Evolutionary conservation across 495 filamentous ascomycete species (phyloP).

Genomic region (Penicillium argentinense): DNA sequence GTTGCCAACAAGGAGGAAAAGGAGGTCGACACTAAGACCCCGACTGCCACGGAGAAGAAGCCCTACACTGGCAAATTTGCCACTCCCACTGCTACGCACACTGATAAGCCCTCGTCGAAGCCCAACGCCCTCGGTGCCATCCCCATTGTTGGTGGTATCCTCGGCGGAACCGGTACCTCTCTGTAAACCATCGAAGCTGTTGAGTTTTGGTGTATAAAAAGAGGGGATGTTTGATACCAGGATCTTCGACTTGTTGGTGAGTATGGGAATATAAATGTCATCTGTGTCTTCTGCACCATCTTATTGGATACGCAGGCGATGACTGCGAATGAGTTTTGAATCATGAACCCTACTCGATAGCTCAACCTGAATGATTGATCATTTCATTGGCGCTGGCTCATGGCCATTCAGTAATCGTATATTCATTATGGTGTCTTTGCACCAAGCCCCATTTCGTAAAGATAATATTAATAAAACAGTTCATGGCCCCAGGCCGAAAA

Average conservation of each 20-base stretch:
- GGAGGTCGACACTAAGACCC: conserved; percentile 2
- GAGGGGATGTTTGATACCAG: neutral
- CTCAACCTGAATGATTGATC: too few species aligned
- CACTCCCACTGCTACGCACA: conserved; percentile 23
- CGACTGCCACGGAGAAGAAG: conserved; percentile 19
- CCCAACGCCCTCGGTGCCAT: conserved; percentile 27
- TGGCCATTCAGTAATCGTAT: too few species aligned
- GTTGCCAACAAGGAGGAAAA: conserved; percentile 2
- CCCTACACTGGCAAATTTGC: conserved; percentile 24
- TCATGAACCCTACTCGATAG: too few species aligned
- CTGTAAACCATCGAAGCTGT: conserved; percentile 6
- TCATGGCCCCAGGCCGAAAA: too few species aligned
- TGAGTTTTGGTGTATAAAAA: neutral
- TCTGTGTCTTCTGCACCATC: too few species aligned
- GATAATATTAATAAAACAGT: too few species aligned
- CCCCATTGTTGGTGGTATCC: conserved; percentile 34
- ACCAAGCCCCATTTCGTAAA: too few species aligned
- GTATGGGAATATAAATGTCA: too few species aligned
- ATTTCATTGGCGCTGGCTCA: too few species aligned
- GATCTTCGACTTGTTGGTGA: neutral
- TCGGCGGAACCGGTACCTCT: conserved; percentile 19
- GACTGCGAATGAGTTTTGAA: too few species aligned
- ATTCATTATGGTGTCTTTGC: too few species aligned
- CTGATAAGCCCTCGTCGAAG: conserved; percentile 21
- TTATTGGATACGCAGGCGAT: too few species aligned